Conservation (phyloP, 805 yeast genomes). For the Candida ficus region DNA sequence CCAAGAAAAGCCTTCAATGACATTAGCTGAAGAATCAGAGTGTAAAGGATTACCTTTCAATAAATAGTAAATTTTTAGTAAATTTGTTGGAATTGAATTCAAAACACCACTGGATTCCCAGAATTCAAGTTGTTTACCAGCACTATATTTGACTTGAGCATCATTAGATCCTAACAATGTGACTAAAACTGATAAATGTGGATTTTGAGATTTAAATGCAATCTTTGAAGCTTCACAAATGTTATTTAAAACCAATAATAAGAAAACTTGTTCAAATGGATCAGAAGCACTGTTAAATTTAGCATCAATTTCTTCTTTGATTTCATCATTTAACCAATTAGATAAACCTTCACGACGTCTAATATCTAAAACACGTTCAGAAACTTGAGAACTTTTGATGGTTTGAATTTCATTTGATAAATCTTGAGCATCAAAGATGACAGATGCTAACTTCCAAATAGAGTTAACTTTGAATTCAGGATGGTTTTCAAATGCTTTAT, state of each 20-base stretch:
- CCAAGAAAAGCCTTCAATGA: constrained; percentile 57
- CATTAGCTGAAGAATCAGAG: constrained; percentile 26
- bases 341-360: constrained; percentile 43
- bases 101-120: constrained; percentile 51
- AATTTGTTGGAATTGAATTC: constrained; percentile 43
- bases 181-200: constrained; percentile 66
- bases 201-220: constrained; percentile 58
- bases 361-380: constrained; percentile 25
- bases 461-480: constrained; percentile 24
- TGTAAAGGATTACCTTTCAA: constrained; percentile 47
- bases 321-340: constrained; percentile 51
- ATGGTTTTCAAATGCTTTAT: constrained; percentile 14
- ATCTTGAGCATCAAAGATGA: constrained; percentile 47
- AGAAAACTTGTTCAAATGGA: constrained; percentile 46
- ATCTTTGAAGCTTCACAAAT: constrained; percentile 53
- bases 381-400: constrained; percentile 20
- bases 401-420: constrained; percentile 15
- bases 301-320: constrained; percentile 29
- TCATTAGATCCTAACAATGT: constrained; percentile 72
- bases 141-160: constrained; percentile 46
- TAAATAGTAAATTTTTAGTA: constrained; percentile 58
- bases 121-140: constrained; percentile 54
- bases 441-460: constrained; percentile 54
- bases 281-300: constrained; percentile 31
- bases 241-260: constrained; percentile 48